phyloP scores from a whole-genome alignment of 371 early-diverging fungal species.

The Mucor velutinosus region DNA sequence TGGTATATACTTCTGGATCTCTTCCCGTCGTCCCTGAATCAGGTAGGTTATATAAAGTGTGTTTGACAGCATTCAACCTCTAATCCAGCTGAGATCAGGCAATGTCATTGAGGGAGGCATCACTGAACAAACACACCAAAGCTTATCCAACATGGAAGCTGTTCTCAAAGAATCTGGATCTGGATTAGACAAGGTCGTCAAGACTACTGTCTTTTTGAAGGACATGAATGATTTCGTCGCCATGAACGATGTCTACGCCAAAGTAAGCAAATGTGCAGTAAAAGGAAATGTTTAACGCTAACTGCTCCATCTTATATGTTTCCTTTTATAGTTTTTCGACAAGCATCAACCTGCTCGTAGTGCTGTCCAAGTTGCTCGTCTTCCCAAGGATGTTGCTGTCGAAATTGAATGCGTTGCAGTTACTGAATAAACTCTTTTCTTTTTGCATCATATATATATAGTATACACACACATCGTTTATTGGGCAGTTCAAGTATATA shows the following conservation, averaged over 20 bases:
- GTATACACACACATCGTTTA: not conserved
- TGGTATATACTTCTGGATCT: slow-evolving; percentile 86
- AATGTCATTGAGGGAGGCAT: slow-evolving; percentile 68
- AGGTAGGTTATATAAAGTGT: slow-evolving; percentile 19
- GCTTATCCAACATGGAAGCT: slow-evolving; percentile 73
- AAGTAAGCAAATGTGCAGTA: not conserved
- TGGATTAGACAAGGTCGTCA: slow-evolving; percentile 77
- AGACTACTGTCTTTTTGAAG: slow-evolving; percentile 92
- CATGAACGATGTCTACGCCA: slow-evolving; percentile 85
- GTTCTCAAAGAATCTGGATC: slow-evolving; percentile 81
- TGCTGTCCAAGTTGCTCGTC: slow-evolving; percentile 88
- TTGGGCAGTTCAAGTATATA: not conserved
- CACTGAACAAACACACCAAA: slow-evolving; percentile 76
- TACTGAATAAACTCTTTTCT: slow-evolving; percentile 17
- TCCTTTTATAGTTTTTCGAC: slow-evolving; percentile 55
- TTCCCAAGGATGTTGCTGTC: slow-evolving; percentile 86
- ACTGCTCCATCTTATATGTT: not conserved
- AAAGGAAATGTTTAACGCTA: slow-evolving; percentile 2
- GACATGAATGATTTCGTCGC: slow-evolving; percentile 86
- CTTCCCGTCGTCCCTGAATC: slow-evolving; percentile 70
- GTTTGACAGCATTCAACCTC: not conserved
- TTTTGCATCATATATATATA: not conserved
- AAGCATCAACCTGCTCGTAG: slow-evolving; percentile 82
- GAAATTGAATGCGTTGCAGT: slow-evolving; percentile 91
- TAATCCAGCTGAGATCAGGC: slow-evolving; percentile 25